These are phyloP conservation scores for Paecilomyces sp. DNA, from an alignment of 2,329 filamentous ascomycete species.

Conservation along the genomic window DNA sequence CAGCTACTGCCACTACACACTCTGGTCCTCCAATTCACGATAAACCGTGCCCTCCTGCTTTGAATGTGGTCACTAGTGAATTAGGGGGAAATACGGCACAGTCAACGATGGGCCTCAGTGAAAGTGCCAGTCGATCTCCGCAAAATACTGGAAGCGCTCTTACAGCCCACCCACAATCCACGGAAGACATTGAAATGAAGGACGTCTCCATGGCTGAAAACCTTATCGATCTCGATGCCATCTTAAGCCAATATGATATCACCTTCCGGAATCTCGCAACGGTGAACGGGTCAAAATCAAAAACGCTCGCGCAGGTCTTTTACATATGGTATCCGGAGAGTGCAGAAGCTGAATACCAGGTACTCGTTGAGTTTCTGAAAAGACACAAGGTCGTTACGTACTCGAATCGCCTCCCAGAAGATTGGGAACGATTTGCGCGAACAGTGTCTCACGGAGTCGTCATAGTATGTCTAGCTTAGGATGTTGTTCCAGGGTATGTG, in stretches of 20 bases:
- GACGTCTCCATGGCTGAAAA: conserved; percentile 7
- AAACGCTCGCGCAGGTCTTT: conserved; percentile 17
- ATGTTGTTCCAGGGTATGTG: neutral
- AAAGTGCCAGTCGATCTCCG: neutral
- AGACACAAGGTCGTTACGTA: conserved; percentile 17
- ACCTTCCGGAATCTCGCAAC: conserved; percentile 19
- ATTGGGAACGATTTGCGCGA: conserved; percentile 29
- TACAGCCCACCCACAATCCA: neutral
- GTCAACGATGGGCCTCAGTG: neutral
- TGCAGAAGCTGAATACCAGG: conserved; percentile 15
- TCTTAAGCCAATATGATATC: conserved; percentile 16
- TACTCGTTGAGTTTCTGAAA: conserved; percentile 19
- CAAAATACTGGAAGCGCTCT: neutral
- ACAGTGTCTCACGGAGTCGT: conserved; percentile 20
- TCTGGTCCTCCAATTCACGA: neutral
- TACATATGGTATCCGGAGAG: conserved; percentile 27
- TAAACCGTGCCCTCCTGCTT: neutral
- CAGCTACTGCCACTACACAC: neutral
- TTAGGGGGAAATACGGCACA: neutral
- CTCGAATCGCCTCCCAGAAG: conserved; percentile 20
- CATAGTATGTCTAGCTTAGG: conserved; percentile 19
- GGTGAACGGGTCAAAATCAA: conserved; percentile 11
- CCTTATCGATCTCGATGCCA: conserved; percentile 4
- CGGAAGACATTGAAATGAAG: neutral
- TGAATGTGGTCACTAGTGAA: neutral